Evolutionary conservation across 305 asterid species (phyloP).

Genomic region (Rubia balearica): DNA sequence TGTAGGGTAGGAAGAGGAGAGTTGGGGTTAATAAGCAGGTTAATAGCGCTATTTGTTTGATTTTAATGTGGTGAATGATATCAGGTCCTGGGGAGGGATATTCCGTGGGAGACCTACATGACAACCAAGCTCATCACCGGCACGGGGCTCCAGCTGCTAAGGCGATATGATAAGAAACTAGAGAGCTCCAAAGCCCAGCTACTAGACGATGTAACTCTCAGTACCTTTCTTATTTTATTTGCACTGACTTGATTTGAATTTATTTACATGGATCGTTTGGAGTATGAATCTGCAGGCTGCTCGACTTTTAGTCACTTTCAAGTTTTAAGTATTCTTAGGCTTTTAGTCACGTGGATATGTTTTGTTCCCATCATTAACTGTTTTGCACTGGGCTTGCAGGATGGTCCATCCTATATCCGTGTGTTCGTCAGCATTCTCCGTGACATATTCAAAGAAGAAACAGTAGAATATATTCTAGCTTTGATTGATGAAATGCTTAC

Average conservation of each 20-base stretch:
- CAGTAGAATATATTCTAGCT: slow-evolving; percentile 81
- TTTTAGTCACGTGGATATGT: background rate
- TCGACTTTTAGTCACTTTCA: too few relatives aligned
- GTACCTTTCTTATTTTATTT: slow-evolving; percentile 8
- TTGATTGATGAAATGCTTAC: slow-evolving; percentile 81
- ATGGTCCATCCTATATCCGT: slow-evolving; percentile 72
- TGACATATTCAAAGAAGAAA: slow-evolving; percentile 80
- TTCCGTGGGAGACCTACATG: slow-evolving; percentile 94
- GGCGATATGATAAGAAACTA: slow-evolving; percentile 85
- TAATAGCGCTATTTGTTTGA: background rate
- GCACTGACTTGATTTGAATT: background rate
- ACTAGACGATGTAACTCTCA: slow-evolving; percentile 60
- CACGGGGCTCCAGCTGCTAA: slow-evolving; percentile 78
- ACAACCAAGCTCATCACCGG: slow-evolving; percentile 78
- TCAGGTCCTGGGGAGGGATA: slow-evolving; percentile 86
- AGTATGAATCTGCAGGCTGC: background rate
- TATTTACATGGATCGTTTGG: background rate
- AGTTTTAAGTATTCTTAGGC: background rate
- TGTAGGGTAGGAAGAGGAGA: background rate
- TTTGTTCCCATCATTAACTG: background rate
- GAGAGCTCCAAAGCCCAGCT: slow-evolving; percentile 69
- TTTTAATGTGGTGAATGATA: slow-evolving; percentile 19
- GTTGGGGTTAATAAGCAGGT: background rate
- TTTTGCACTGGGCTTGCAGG: slow-evolving; percentile 40
- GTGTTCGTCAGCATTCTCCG: slow-evolving; percentile 77